Evolutionary conservation across 352 stramenopile species (phyloP).

Genomic region (Phytophthora citrophthora): DNA sequence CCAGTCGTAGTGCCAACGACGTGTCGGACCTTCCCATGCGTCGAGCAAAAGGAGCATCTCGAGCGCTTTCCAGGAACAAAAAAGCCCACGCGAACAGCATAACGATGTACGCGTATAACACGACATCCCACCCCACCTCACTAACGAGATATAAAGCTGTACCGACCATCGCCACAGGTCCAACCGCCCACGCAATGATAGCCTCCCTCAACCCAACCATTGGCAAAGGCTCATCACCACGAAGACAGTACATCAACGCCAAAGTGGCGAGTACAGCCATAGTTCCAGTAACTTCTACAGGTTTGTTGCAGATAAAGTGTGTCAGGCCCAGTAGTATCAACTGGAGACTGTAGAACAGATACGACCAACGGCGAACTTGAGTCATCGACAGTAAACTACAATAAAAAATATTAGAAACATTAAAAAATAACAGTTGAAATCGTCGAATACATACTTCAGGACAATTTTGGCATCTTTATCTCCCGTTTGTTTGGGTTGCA

Average conservation of each 20-base stretch:
- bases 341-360: conserved; percentile 56
- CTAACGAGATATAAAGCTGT: conserved; percentile 61
- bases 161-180: conserved; percentile 62
- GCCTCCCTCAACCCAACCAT: conserved; percentile 63
- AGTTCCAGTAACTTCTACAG: conserved; percentile 28
- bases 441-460: conserved; percentile 57
- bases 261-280: conserved; percentile 44
- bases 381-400: conserved; percentile 72
- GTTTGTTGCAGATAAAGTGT: conserved; percentile 54
- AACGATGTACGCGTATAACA: conserved; percentile 66
- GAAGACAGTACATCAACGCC: conserved; percentile 64
- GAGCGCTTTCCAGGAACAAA: conserved; percentile 70
- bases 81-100: conserved; percentile 67
- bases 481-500: conserved; percentile 51
- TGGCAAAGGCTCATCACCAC: conserved; percentile 35
- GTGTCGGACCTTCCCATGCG: conserved; percentile 50
- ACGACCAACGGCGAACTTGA: conserved; percentile 76
- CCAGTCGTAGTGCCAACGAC: conserved; percentile 63
- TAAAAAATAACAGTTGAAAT: neutral
- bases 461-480: conserved; percentile 48
- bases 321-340: conserved; percentile 41
- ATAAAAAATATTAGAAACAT: conserved; percentile 9
- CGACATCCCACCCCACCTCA: conserved; percentile 45
- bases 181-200: conserved; percentile 49
- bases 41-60: conserved; percentile 74